Percentiles rank a stretch among this genome's conserved stretches.
phyloP scores from a whole-genome alignment of 2,329 filamentous ascomycete species.

The Ceratocystis diversiconidia region DNA sequence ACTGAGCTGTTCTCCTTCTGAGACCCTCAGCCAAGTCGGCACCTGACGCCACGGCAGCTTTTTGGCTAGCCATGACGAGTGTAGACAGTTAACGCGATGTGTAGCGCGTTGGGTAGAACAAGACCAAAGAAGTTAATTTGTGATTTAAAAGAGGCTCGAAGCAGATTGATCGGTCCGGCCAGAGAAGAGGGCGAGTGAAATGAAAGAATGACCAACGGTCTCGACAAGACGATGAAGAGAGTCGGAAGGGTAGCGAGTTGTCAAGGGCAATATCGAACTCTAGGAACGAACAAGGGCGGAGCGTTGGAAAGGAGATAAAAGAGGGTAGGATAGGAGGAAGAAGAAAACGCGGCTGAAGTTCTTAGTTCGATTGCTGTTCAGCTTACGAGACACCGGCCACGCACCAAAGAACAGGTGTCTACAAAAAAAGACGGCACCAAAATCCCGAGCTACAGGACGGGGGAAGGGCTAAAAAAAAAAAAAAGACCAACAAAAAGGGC shows the following conservation, averaged over 20 bases:
- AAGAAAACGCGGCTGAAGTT: conserved; percentile 16
- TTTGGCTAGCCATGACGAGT: conserved; percentile 38
- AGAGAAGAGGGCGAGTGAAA: background rate
- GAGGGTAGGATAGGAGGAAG: background rate
- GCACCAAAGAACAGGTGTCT: conserved; percentile 19
- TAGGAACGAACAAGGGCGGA: conserved; percentile 12
- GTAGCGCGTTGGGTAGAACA: background rate
- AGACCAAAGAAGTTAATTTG: background rate
- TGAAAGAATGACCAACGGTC: conserved; percentile 4
- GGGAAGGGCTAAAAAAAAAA: background rate
- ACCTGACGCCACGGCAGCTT: conserved; percentile 44
- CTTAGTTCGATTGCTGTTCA: conserved; percentile 11
- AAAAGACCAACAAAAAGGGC: background rate
- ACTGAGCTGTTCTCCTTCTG: conserved; percentile 37
- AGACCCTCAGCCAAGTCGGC: conserved; percentile 43
- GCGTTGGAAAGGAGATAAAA: conserved; percentile 2
- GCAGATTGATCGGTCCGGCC: background rate
- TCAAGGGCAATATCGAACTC: conserved; percentile 19
- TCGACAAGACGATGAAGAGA: conserved; percentile 7
- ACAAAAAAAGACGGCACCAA: conserved; percentile 10
- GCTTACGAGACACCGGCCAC: conserved; percentile 14
- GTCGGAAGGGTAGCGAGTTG: conserved; percentile 17
- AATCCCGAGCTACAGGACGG: background rate
- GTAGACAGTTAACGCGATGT: background rate
- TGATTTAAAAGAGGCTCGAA: background rate